Conservation (phyloP, 2,329 filamentous ascomycete species). For the Orbilia ellipsospora region DNA sequence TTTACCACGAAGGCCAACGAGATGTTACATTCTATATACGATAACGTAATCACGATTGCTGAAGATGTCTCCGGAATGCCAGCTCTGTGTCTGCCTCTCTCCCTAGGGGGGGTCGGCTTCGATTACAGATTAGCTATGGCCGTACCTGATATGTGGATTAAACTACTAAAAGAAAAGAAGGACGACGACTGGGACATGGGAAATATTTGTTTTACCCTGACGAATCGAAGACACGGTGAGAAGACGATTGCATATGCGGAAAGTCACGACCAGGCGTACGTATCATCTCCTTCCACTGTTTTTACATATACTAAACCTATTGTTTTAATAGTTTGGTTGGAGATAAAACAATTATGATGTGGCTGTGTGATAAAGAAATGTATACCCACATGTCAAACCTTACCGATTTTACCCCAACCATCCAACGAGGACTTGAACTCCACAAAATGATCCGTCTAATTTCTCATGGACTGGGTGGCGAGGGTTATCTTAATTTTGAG, state of each 20-base stretch:
- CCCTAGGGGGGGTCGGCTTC: conserved; percentile 91
- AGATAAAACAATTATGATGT: conserved; percentile 97
- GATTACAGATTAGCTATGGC: conserved; percentile 98
- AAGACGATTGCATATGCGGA: conserved; percentile 99
- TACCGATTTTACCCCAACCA: conserved; percentile 83
- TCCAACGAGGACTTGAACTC: conserved; percentile 88
- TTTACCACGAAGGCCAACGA: conserved; percentile 76
- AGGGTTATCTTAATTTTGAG: conserved; percentile 98
- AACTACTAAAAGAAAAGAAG: conserved; percentile 91
- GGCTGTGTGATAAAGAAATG: conserved; percentile 95
- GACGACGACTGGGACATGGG: conserved; percentile 93
- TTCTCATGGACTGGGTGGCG: conserved; percentile 89
- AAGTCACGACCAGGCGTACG: conserved; percentile 96
- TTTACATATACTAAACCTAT: conserved; percentile 55
- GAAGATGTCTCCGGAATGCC: conserved; percentile 99
- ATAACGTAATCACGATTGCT: conserved; percentile 87
- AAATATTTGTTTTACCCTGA: conserved; percentile 84
- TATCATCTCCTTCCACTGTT: conserved; percentile 56
- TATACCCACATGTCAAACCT: conserved; percentile 97
- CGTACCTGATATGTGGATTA: conserved; percentile 98
- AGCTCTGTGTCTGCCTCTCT: conserved; percentile 86
- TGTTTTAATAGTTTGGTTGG: conserved; percentile 79
- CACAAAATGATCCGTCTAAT: conserved; percentile 98
- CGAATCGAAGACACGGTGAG: conserved; percentile 91
- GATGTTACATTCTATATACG: conserved; percentile 90